A percentile compares a stretch with the other conserved stretches of the same genome.
Evolutionary conservation across 1,284 basidiomycete genomes (phyloP).

Genomic region (Trametes versicolor): DNA sequence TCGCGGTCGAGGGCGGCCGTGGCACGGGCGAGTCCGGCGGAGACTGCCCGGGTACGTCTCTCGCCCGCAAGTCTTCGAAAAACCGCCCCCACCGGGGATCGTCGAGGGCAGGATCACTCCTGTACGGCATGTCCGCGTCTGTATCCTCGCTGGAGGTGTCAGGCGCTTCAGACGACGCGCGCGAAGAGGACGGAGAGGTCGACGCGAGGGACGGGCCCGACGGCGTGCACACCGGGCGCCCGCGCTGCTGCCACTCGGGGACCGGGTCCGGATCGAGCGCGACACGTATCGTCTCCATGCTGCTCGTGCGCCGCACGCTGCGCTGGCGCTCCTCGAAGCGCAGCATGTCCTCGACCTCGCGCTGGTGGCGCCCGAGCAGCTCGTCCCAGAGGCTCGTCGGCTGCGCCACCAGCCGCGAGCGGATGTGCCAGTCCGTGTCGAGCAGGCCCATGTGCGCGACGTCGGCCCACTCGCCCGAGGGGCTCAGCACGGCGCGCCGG

Average conservation of each 20-base stretch:
- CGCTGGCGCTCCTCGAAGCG: constrained; percentile 52
- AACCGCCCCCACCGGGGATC: background rate
- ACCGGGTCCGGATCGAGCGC: background rate
- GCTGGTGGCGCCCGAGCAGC: constrained; percentile 64
- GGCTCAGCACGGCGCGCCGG: constrained; percentile 58
- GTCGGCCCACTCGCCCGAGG: constrained; percentile 62
- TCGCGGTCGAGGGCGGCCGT: constrained; percentile 21
- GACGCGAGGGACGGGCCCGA: constrained; percentile 6
- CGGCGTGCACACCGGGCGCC: background rate
- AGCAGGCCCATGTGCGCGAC: constrained; percentile 67
- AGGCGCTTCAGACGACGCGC: background rate
- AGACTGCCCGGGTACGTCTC: background rate
- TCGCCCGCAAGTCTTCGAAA: background rate
- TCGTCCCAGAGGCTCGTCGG: constrained; percentile 67
- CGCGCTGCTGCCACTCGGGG: background rate
- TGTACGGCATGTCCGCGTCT: background rate
- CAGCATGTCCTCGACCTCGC: constrained; percentile 65
- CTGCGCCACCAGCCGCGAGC: constrained; percentile 29
- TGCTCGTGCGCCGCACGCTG: constrained; percentile 37
- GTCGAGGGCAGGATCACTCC: background rate
- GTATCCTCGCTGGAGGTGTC: background rate
- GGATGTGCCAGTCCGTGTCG: constrained; percentile 67
- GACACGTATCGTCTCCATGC: constrained; percentile 46
- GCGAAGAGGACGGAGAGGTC: constrained; percentile 5
- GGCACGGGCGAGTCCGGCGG: constrained; percentile 3